phyloP scores from a whole-genome alignment of 495 filamentous ascomycete genomes.

The Xylaria bambusicola region DNA sequence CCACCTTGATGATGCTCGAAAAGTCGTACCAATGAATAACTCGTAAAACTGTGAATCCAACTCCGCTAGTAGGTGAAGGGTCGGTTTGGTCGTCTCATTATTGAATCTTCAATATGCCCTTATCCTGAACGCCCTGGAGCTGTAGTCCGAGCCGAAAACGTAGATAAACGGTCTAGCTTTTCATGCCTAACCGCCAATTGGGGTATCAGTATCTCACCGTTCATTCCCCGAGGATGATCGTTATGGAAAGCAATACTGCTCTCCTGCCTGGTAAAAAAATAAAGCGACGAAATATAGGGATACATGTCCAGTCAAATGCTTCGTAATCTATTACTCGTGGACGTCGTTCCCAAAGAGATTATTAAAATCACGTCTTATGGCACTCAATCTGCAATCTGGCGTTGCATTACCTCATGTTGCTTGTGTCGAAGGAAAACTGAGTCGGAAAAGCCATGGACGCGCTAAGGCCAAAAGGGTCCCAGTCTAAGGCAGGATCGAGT shows the following conservation, averaged over 20 bases:
- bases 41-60: background rate
- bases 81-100: slow-evolving; percentile 1
- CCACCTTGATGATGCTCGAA: slow-evolving; percentile 6
- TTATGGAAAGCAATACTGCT: slow-evolving; percentile 7
- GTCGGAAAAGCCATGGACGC: slow-evolving; percentile 95
- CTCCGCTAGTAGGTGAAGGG: background rate
- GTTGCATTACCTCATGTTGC: slow-evolving; percentile 51
- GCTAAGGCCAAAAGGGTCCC: slow-evolving; percentile 86
- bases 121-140: slow-evolving; percentile 18
- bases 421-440: slow-evolving; percentile 79
- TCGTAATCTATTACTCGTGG: background rate
- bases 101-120: slow-evolving; percentile 10
- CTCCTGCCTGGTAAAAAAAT: background rate
- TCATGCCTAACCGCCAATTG: background rate
- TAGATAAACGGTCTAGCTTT: slow-evolving; percentile 10
- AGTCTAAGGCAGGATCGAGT: slow-evolving; percentile 80
- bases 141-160: slow-evolving; percentile 14
- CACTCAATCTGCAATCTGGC: background rate
- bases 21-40: slow-evolving; percentile 11
- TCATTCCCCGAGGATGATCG: slow-evolving; percentile 9
- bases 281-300: too few relatives aligned
- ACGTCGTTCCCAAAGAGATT: background rate
- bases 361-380: background rate
- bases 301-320: background rate
- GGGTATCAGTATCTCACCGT: slow-evolving; percentile 16